Evolutionary conservation across 2,329 filamentous ascomycete genomes (phyloP).

Genomic region (Trichoderma harzianum): DNA sequence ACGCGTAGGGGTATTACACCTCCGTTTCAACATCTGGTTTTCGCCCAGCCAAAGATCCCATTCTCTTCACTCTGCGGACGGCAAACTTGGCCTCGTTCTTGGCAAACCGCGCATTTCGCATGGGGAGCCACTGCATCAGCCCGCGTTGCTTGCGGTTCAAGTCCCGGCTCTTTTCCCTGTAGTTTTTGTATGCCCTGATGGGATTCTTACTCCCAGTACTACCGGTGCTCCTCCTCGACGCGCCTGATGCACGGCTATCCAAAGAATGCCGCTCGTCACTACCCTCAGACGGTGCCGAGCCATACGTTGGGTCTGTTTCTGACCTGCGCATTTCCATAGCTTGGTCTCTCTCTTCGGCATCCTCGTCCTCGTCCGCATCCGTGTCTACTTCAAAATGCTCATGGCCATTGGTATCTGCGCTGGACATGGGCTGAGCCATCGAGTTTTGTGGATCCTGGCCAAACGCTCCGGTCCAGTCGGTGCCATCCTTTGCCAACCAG

Average conservation of each 20-base stretch:
- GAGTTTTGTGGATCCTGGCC: conserved; percentile 65
- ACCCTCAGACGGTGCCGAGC: conserved; percentile 27
- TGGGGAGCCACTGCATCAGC: conserved; percentile 92
- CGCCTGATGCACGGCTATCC: conserved; percentile 31
- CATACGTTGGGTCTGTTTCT: conserved; percentile 27
- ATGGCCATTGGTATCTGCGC: conserved; percentile 36
- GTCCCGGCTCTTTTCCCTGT: conserved; percentile 65
- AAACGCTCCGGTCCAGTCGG: conserved; percentile 85
- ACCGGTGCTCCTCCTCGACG: conserved; percentile 28
- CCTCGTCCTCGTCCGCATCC: conserved; percentile 31
- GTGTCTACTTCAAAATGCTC: conserved; percentile 39
- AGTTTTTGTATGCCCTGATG: conserved; percentile 57
- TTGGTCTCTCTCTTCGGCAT: conserved; percentile 37
- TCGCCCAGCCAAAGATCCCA: conserved; percentile 73
- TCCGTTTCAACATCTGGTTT: conserved; percentile 88
- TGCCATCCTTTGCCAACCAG: conserved; percentile 77
- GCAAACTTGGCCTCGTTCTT: conserved; percentile 84
- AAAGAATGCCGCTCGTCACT: conserved; percentile 35
- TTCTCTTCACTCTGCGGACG: conserved; percentile 69
- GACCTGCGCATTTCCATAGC: conserved; percentile 61
- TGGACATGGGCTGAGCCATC: conserved; percentile 34
- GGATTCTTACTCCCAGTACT: conserved; percentile 48
- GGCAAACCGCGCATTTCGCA: conserved; percentile 79
- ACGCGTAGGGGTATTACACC: conserved; percentile 36
- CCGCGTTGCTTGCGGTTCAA: conserved; percentile 84